These are phyloP conservation scores for Fusarium goolgardi DNA, from an alignment of 2,329 filamentous ascomycete genomes.

Conservation along the genomic window DNA sequence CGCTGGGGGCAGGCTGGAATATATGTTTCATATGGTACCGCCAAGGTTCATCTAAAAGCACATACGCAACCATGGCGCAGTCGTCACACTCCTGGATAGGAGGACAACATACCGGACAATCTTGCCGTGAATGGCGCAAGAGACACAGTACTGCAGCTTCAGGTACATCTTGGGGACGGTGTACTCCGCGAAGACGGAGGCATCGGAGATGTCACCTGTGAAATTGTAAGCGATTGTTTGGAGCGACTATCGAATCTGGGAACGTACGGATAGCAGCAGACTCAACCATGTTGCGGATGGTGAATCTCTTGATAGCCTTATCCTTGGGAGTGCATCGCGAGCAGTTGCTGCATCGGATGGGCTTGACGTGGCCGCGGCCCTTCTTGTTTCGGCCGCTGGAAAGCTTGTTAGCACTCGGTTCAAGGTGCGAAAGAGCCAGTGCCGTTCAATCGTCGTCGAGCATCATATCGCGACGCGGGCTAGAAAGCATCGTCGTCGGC, in stretches of 20 bases:
- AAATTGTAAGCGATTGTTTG: slow-evolving; percentile 32
- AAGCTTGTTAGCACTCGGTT: slow-evolving; percentile 34
- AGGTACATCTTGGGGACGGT: slow-evolving; percentile 99
- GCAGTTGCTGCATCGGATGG: slow-evolving; percentile 84
- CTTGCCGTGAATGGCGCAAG: slow-evolving; percentile 99
- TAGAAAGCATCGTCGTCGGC: slow-evolving; percentile 34
- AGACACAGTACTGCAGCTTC: slow-evolving; percentile 99
- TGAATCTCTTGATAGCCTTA: slow-evolving; percentile 99
- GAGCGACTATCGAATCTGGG: too few relatives aligned
- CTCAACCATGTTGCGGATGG: slow-evolving; percentile 99
- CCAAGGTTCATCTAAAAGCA: slow-evolving; percentile 71
- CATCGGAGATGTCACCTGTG: slow-evolving; percentile 99
- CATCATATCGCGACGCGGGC: slow-evolving; percentile 18
- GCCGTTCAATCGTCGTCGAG: slow-evolving; percentile 26
- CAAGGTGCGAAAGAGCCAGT: not conserved
- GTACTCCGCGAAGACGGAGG: slow-evolving; percentile 99
- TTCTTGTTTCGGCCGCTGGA: slow-evolving; percentile 98
- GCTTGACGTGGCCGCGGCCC: slow-evolving; percentile 99
- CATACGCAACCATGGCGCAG: slow-evolving; percentile 61
- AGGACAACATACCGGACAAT: slow-evolving; percentile 95
- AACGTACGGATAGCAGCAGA: slow-evolving; percentile 98
- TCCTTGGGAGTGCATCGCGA: slow-evolving; percentile 95
- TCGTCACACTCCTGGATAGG: slow-evolving; percentile 66
- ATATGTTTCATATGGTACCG: slow-evolving; percentile 58
- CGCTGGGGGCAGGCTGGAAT: slow-evolving; percentile 42